Evolutionary conservation across 306 rosid genomes (phyloP).

Genomic region (Gastrolobium villosum): DNA sequence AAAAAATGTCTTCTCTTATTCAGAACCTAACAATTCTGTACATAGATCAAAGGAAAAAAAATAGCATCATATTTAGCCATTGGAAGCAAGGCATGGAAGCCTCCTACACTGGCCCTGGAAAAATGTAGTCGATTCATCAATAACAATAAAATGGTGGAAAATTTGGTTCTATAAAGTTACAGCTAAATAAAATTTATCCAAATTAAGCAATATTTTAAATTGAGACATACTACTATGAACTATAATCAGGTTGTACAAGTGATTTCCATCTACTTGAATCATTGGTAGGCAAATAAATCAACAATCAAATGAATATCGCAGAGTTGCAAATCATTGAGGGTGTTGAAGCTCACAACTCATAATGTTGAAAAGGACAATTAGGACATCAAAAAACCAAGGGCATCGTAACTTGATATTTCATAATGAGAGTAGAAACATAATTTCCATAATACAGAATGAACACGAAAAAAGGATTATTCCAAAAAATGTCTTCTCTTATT

Average conservation of each 20-base stretch:
- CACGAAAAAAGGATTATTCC: conserved; percentile 9
- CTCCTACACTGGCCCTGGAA: conserved; percentile 66
- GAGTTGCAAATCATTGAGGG: background rate
- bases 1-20: too few species aligned
- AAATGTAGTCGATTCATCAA: conserved; percentile 58
- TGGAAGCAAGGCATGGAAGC: conserved; percentile 67
- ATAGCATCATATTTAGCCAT: conserved; percentile 58
- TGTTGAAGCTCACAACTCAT: background rate
- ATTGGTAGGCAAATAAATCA: conserved; percentile 23
- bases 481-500: conserved; percentile 22
- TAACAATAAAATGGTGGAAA: conserved; percentile 41
- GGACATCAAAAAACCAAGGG: background rate
- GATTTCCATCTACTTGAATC: background rate
- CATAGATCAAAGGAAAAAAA: too few species aligned
- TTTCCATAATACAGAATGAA: conserved; percentile 39
- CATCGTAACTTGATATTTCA: conserved; percentile 44
- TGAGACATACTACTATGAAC: background rate
- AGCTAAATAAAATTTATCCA: conserved; percentile 28
- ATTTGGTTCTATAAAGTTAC: conserved; percentile 5
- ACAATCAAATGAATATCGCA: conserved; percentile 35
- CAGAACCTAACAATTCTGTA: too few species aligned
- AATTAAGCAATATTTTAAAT: conserved; percentile 23
- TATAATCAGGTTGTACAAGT: background rate
- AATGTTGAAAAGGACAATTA: background rate
- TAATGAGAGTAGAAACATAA: conserved; percentile 29